These are phyloP conservation scores for Aureobasidium lini DNA, from an alignment of 2,329 filamentous ascomycete genomes.

Conservation along the genomic window DNA sequence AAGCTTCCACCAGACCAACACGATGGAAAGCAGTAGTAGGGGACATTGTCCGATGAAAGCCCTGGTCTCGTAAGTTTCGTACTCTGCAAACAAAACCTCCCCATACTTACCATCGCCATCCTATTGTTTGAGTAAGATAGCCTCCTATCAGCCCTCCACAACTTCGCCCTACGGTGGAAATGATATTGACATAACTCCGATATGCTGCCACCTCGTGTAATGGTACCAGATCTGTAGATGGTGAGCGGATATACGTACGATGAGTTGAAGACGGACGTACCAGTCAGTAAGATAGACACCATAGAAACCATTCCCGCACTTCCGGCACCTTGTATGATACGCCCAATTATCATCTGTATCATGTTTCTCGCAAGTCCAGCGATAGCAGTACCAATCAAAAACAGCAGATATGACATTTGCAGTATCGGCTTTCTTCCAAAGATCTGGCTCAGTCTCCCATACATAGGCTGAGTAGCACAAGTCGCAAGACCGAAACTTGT, in stretches of 20 bases:
- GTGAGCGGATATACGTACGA: not conserved
- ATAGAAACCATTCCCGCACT: constrained; percentile 38
- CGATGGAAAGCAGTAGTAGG: constrained; percentile 44
- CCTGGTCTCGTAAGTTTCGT: constrained; percentile 24
- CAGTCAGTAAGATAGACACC: constrained; percentile 40
- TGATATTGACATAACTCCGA: constrained; percentile 46
- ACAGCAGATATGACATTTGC: constrained; percentile 33
- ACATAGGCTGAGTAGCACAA: constrained; percentile 35
- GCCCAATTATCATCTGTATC: constrained; percentile 34
- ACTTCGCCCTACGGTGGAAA: constrained; percentile 42
- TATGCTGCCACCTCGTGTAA: constrained; percentile 41
- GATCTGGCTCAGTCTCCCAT: constrained; percentile 40
- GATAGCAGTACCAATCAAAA: constrained; percentile 33
- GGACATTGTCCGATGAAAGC: constrained; percentile 54
- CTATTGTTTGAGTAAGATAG: constrained; percentile 53
- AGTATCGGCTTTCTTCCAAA: constrained; percentile 38
- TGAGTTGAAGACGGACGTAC: not conserved
- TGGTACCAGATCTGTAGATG: constrained; percentile 32
- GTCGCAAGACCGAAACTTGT: constrained; percentile 38
- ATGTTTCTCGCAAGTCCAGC: constrained; percentile 33
- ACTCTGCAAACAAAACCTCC: too few relatives aligned
- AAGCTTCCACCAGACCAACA: constrained; percentile 35
- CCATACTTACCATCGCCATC: constrained; percentile 54
- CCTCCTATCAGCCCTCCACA: constrained; percentile 52
- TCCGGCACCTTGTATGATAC: constrained; percentile 37